Conservation (phyloP, 2,329 filamentous ascomycete genomes). For the Aureobasidium sp. region DNA sequence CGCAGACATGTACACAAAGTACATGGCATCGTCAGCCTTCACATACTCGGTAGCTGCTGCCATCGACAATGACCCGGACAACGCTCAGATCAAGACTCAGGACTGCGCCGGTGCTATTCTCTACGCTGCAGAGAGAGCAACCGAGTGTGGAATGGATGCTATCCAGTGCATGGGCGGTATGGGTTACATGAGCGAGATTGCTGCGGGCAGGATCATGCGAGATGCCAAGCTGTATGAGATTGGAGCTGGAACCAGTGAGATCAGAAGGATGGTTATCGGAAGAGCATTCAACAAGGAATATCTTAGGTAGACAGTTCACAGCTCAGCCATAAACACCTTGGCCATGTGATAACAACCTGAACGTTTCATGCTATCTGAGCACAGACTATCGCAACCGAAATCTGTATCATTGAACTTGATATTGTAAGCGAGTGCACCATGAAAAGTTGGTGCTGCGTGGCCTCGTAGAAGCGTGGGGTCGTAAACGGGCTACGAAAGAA, state of each 20-base stretch:
- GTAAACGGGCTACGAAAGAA: background rate
- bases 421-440: background rate
- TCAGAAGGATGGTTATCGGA: slow-evolving; percentile 89
- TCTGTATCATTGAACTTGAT: background rate
- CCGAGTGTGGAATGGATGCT: slow-evolving; percentile 75
- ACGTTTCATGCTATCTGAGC: background rate
- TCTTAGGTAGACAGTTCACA: background rate
- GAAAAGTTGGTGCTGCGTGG: background rate
- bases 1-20: slow-evolving; percentile 95
- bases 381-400: background rate
- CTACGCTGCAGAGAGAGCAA: slow-evolving; percentile 85
- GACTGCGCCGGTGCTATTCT: slow-evolving; percentile 93
- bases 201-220: slow-evolving; percentile 73
- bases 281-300: slow-evolving; percentile 82
- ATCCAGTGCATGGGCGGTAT: slow-evolving; percentile 76
- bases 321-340: background rate
- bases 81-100: slow-evolving; percentile 59
- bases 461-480: background rate
- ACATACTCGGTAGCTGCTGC: slow-evolving; percentile 73
- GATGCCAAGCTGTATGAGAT: slow-evolving; percentile 87
- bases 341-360: no score
- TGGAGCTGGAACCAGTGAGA: slow-evolving; percentile 89
- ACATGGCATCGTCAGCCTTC: slow-evolving; percentile 74
- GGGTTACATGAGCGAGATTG: slow-evolving; percentile 82
- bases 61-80: slow-evolving; percentile 55